Percentiles rank a stretch among this genome's conserved stretches.
Evolutionary conservation across 2,329 filamentous ascomycete genomes (phyloP).

Genomic region (Chaetoscypha palmicola): DNA sequence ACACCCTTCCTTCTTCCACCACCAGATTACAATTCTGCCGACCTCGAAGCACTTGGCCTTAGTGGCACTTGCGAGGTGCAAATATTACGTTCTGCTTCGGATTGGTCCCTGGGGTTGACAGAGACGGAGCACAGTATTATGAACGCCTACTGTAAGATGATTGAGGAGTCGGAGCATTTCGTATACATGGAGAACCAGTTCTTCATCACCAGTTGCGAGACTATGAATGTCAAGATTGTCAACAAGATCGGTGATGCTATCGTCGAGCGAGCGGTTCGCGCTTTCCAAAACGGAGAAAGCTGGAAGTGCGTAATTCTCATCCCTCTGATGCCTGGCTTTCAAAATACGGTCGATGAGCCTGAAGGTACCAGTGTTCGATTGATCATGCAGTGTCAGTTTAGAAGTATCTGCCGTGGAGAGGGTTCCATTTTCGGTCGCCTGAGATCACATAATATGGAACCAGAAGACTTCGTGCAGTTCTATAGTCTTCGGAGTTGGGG

Average conservation of each 20-base stretch:
- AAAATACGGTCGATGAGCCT: slow-evolving; percentile 89
- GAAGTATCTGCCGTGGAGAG: slow-evolving; percentile 90
- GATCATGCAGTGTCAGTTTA: slow-evolving; percentile 95
- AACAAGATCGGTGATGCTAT: slow-evolving; percentile 93
- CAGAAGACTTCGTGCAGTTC: slow-evolving; percentile 92
- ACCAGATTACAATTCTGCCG: slow-evolving; percentile 80
- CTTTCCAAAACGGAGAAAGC: slow-evolving; percentile 73
- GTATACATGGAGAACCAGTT: slow-evolving; percentile 99
- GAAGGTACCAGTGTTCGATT: slow-evolving; percentile 90
- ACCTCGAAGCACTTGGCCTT: slow-evolving; percentile 80
- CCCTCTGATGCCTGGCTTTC: slow-evolving; percentile 95
- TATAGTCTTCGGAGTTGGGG: slow-evolving; percentile 91
- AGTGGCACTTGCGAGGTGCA: slow-evolving; percentile 95
- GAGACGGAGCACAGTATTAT: slow-evolving; percentile 91
- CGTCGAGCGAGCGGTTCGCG: slow-evolving; percentile 83
- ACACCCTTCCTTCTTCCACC: slow-evolving; percentile 90
- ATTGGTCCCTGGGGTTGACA: slow-evolving; percentile 88
- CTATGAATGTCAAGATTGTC: slow-evolving; percentile 77
- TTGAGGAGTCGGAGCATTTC: slow-evolving; percentile 91
- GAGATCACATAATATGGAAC: slow-evolving; percentile 72
- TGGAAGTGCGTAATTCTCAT: slow-evolving; percentile 90
- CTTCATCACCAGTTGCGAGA: slow-evolving; percentile 89
- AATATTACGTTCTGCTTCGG: slow-evolving; percentile 80
- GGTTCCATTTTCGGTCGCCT: slow-evolving; percentile 86
- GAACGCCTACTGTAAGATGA: slow-evolving; percentile 90